Evolutionary conservation across 2,329 filamentous ascomycete species (phyloP), one percentile per base, ranked within the genome.

Genomic region (Trichoderma aggressivum): DNA sequence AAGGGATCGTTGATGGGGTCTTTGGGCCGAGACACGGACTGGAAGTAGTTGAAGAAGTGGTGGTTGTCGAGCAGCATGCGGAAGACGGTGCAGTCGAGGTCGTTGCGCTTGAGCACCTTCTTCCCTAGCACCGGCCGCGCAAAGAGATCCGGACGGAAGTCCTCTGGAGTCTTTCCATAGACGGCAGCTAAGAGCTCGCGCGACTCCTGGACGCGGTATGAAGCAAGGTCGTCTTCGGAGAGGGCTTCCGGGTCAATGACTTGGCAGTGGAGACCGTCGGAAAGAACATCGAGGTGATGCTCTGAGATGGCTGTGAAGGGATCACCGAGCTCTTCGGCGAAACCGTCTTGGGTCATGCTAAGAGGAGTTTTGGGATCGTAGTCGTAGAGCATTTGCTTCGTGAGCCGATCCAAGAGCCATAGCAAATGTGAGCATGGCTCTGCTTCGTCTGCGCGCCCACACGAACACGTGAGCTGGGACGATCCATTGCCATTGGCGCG

Each of bases 361-460:
- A 87, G 78, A 24, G 83, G 80, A 16, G 79, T 76, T 7, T 77
- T 73, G 47, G 81, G 79, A 60, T 81, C 78, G 34, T 82, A 79
- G 53, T 81, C 77, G 72, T 84, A 83, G 5, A 86, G 76, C 3
- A 83, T 82, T 74, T 87, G 83, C 66, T 83, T 83, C 24, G 84
- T 80, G 34, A 89, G 81, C 75, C 84, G 84, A 77, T 89, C 87
- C 61, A 87, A 82, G 16, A 89, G 80, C 86, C 86, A 88, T 32
- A 89, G 76, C 34, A 87, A 78, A 72, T 89, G 87, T 12, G 82
- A 80, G 75, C 87, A 88, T 0, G 84, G 84, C 43, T 76, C 73
- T 59, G 74, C 73, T n/a, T 75, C 74, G 72, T 71, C 71, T 56
- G 74, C 36, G 30, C 56, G 36, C 7, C 55, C 28, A 72, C 86